Percentiles rank a stretch among this genome's conserved stretches.
Conservation (phyloP, 345 rosid genomes). For the Populus deltoides region DNA sequence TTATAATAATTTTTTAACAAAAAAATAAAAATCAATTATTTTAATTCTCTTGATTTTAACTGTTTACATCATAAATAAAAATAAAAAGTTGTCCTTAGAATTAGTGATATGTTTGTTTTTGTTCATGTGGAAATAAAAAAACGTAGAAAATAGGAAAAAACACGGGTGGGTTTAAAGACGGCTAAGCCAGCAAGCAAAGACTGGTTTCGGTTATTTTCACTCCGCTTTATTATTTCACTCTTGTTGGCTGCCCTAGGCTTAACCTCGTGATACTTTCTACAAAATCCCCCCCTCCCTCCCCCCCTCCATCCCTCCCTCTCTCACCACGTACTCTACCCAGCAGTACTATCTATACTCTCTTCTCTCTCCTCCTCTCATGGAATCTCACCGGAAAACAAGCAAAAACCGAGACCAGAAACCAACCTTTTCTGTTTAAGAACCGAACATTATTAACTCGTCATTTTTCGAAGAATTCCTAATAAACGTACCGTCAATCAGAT, state of each 20-base stretch:
- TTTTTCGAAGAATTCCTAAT: no score
- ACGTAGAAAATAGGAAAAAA: no score
- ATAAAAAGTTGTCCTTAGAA: no score
- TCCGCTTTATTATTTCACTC: conserved; percentile 10
- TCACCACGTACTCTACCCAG: neutral
- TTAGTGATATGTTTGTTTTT: no score
- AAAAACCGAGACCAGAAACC: conserved; percentile 12
- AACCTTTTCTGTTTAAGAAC: conserved; percentile 14
- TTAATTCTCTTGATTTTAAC: no score
- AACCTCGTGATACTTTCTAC: conserved; percentile 16
- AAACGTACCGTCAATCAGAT: neutral
- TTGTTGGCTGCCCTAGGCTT: neutral
- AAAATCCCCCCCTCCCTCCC: neutral
- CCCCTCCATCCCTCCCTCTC: neutral
- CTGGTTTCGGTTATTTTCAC: neutral
- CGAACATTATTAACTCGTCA: neutral
- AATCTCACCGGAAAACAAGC: conserved; percentile 34
- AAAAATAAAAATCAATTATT: no score
- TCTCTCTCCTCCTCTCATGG: conserved; percentile 29
- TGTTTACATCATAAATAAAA: no score
- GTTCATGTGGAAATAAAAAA: no score
- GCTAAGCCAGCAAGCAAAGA: no score
- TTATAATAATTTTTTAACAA: no score
- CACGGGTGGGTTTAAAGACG: no score
- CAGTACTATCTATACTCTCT: neutral